A percentile compares a stretch with the other conserved stretches of the same genome.
phyloP scores from a whole-genome alignment of 148 eudicot genomes.

The Limonium bicolor region DNA sequence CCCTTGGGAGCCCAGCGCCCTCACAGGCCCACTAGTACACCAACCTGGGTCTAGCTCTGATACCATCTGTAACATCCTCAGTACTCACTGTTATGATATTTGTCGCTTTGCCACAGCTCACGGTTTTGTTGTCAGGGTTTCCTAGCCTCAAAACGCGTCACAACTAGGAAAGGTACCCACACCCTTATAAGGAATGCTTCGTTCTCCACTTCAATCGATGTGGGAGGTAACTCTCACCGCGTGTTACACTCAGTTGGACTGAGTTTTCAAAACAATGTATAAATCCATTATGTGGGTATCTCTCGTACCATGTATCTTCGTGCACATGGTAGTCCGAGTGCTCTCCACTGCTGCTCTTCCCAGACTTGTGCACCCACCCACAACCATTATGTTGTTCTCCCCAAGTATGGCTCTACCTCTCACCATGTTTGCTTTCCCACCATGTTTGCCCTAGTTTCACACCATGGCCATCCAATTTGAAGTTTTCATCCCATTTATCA shows the following conservation, averaged over 20 bases:
- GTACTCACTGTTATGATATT: no score
- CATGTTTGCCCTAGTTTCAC: conserved; percentile 88
- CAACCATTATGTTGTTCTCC: conserved; percentile 80
- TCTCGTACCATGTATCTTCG: conserved; percentile 88
- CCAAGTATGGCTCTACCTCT: conserved; percentile 86
- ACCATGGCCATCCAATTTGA: conserved; percentile 38
- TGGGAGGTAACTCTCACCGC: no score
- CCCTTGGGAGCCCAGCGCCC: no score
- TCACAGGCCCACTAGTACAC: no score
- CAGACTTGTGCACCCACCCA: conserved; percentile 93
- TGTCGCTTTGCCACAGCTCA: no score
- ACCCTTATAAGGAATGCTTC: no score
- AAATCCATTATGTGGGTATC: conserved; percentile 66
- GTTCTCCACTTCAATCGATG: no score
- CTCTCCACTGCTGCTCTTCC: conserved; percentile 75
- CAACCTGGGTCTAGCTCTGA: no score
- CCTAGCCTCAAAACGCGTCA: no score
- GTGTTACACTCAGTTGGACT: conserved; percentile 58
- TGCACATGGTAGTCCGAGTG: conserved; percentile 77
- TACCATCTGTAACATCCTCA: no score
- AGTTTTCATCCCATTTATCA: conserved; percentile 91
- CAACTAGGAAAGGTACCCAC: no score
- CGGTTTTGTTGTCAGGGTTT: no score
- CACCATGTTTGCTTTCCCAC: conserved; percentile 80
- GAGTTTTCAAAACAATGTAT: conserved; percentile 68